Evolutionary conservation across 2,329 filamentous ascomycete species (phyloP).

Genomic region (Cladophialophora exuberans): DNA sequence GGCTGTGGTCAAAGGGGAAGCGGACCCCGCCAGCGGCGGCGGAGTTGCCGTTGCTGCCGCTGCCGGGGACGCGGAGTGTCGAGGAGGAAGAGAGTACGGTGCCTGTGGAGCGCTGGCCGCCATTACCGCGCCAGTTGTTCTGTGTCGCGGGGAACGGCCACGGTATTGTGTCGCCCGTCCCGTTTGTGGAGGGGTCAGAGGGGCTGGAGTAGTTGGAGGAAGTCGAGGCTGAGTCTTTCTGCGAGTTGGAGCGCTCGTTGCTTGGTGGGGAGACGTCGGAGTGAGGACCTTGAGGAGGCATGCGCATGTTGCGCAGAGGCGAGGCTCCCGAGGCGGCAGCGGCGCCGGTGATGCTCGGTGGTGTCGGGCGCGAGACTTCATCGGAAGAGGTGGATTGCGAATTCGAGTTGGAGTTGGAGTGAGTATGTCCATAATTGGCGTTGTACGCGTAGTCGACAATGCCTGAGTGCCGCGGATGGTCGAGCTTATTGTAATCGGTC

Average conservation of each 20-base stretch:
- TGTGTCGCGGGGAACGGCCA: slow-evolving; percentile 23
- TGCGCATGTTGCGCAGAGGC: slow-evolving; percentile 13
- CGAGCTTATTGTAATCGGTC: slow-evolving; percentile 27
- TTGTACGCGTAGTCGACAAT: slow-evolving; percentile 29
- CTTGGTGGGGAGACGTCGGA: slow-evolving; percentile 9
- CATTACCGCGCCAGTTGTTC: slow-evolving; percentile 19
- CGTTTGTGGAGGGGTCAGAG: too few species aligned
- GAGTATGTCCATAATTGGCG: slow-evolving; percentile 25
- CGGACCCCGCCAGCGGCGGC: too few species aligned
- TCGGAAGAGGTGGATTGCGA: slow-evolving; percentile 19
- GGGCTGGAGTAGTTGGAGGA: slow-evolving; percentile 16
- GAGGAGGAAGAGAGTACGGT: too few species aligned
- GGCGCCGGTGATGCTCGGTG: slow-evolving; percentile 2
- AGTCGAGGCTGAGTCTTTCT: slow-evolving; percentile 15
- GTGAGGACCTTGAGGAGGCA: not conserved
- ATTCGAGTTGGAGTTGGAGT: slow-evolving; percentile 19
- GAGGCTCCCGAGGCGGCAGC: not conserved
- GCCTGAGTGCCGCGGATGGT: slow-evolving; percentile 24
- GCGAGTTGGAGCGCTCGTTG: too few species aligned
- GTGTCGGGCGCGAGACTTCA: slow-evolving; percentile 1
- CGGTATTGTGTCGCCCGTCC: slow-evolving; percentile 19
- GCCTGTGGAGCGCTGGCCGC: not conserved
- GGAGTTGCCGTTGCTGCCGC: not conserved
- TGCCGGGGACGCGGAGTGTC: too few species aligned
- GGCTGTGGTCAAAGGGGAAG: not conserved